Base-by-base conservation (phyloP, 2,329 filamentous ascomycete genomes). In the Cordyceps cicadae region DNA sequence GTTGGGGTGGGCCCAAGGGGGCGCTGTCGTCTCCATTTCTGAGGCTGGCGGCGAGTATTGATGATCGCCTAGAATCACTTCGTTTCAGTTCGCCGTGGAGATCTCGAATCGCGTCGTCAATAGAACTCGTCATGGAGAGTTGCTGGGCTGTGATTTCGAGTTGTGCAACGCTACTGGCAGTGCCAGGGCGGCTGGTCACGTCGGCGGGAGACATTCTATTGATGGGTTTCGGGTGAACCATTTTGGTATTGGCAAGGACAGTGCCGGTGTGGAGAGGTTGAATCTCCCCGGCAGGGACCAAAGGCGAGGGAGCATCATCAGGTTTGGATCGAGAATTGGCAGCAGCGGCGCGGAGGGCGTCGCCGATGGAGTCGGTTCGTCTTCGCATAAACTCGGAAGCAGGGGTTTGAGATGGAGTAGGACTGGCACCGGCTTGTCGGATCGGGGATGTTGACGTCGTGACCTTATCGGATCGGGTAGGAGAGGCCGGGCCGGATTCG, bases 81-180 rank as follows among this genome's bases (percentile, higher is more conserved):
- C 84, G 81, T 74, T 89, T 90, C 69, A 89, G 77, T 72, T 89
- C 86, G 63, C 84, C 78, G 72, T 90, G 86, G 65, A 90, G 78
- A 68, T 87, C 84, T 62, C 87, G 83, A 67, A 92, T 92, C 66
- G 89, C 88, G 76, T 89, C 84, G 67, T 88, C 88, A 68, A 92
- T 88, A 63, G 89, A 90, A 64, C 86, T 89, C 61, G 85, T 87
- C 76, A 83, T 82, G 66, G 87, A 89, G 71, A 92, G 78, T 65
- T 85, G 82, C 73, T 92, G 88, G 54, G 89, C 89, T 12, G 85
- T 87, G 65, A 87, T 86, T 73, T 93, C 89, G 64, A 92, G 82
- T 54, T 86, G 83, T 65, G 87, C 85, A 64, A 92, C 86, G 75
- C 88, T 91, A 70, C 80, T 81, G 69, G 84, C 86, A 37, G 83